Evolutionary conservation across 192 early-diverging fungal species (phyloP), one percentile per base, ranked within the genome.

Genomic region (Coemansia sp.): DNA sequence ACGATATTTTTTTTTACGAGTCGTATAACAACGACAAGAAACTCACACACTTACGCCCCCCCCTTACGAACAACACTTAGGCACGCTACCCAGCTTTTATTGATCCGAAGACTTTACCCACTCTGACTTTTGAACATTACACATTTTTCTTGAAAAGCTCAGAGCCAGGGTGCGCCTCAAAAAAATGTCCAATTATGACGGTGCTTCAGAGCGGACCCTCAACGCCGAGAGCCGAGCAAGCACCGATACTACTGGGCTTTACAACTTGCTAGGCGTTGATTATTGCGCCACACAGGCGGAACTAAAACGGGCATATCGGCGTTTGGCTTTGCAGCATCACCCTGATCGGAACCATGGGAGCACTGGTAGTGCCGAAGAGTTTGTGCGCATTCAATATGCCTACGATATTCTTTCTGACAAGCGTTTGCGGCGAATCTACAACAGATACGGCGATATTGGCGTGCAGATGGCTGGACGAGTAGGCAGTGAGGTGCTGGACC

Each of bases 351-450:
- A 92, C 62, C 86, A 85, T 25, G 84, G 85, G 14, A 84, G 90
- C 55, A 61, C 84, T 8, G 86, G 85, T 32, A 88, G 78, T 23
- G 82, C 93, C 57, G 66, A 81, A 6, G 59, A 88, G 84, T 98
- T 97, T 77, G 91, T 94, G 75, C 82, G 86, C 21, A 91, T 98
- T 54, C 87, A 86, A 33, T 88, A 91, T 67, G 94, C 96, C 24
- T 95, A 96, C 71, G 92, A 94, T 27, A 67, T 88, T 8, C 81
- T 89, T 31, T 75, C 85, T 19, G 91, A 93, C 70, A 83, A 85
- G 33, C 90, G 95, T 67, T 93, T 92, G 66, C 87, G 95, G 14
- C 68, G 88, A 27, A 87, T 98, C 20, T 98, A 95, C 77, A 94
- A 97, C 83, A 87, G 88, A 67, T 95, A 96, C 74, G 91, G 91